phyloP scores from a whole-genome alignment of 2,329 filamentous ascomycete species.

The Xylariaceae sp. region DNA sequence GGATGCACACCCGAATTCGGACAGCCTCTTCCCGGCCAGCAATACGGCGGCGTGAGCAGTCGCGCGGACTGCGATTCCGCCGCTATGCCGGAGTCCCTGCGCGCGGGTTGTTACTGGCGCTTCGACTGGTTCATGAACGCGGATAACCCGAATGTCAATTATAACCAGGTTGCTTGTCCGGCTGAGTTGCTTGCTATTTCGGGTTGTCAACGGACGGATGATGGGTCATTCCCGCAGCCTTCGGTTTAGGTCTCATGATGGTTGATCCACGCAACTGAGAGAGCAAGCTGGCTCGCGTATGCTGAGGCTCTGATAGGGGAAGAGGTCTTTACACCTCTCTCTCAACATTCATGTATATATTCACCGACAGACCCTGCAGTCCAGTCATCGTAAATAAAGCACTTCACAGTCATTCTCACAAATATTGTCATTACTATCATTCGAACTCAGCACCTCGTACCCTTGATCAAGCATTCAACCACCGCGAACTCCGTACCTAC shows the following conservation, averaged over 20 bases:
- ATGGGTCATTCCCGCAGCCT: conserved; percentile 18
- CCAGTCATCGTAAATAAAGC: background rate
- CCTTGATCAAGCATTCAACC: too few relatives aligned
- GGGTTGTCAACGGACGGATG: conserved; percentile 33
- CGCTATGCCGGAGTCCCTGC: conserved; percentile 39
- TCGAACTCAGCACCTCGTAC: too few relatives aligned
- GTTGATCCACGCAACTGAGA: too few relatives aligned
- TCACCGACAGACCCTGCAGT: background rate
- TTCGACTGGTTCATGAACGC: conserved; percentile 49
- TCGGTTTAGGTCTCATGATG: background rate
- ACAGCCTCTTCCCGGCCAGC: conserved; percentile 35
- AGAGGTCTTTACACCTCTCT: too few relatives aligned
- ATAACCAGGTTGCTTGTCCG: conserved; percentile 44
- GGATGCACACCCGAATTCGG: conserved; percentile 41
- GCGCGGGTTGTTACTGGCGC: conserved; percentile 46
- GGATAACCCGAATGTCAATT: conserved; percentile 43
- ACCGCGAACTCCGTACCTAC: too few relatives aligned
- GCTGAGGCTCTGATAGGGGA: too few relatives aligned
- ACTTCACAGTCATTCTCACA: too few relatives aligned
- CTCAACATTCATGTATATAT: background rate
- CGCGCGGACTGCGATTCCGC: conserved; percentile 36
- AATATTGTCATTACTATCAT: too few relatives aligned
- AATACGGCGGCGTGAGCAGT: conserved; percentile 44
- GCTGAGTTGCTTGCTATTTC: conserved; percentile 39
- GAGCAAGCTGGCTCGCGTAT: too few relatives aligned